Percentiles rank a stretch among this genome's conserved stretches.
phyloP scores from a whole-genome alignment of 140 eudicot species.

The Artemisia princeps region DNA sequence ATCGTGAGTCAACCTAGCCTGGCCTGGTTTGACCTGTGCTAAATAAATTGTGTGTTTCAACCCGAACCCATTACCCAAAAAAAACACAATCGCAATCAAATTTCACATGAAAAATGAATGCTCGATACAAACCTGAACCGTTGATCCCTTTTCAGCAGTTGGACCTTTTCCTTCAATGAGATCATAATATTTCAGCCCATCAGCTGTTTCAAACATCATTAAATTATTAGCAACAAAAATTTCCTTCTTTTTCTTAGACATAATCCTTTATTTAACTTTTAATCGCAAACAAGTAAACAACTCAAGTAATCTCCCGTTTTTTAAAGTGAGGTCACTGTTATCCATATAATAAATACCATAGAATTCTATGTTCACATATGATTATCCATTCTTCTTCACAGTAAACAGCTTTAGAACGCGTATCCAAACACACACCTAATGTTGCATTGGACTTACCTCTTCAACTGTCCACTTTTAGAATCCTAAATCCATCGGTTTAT shows the following conservation, averaged over 20 bases:
- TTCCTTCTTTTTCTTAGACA: not conserved
- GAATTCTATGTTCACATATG: too few species aligned
- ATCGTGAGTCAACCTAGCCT: not conserved
- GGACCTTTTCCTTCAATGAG: slow-evolving; percentile 77
- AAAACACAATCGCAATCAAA: not conserved
- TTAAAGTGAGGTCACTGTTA: too few species aligned
- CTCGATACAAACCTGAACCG: slow-evolving; percentile 49
- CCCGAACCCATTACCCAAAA: not conserved
- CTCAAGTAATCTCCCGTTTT: too few species aligned
- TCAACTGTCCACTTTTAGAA: too few species aligned
- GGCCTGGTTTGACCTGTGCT: not conserved
- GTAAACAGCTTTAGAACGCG: too few species aligned
- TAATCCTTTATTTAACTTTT: not conserved
- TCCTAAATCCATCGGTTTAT: too few species aligned
- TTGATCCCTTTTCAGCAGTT: slow-evolving; percentile 77
- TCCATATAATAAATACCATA: too few species aligned
- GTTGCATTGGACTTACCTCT: too few species aligned
- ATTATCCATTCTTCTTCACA: too few species aligned
- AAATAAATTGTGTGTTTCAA: not conserved
- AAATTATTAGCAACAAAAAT: slow-evolving; percentile 7
- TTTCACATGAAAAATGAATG: not conserved
- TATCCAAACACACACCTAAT: too few species aligned
- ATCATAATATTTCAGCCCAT: slow-evolving; percentile 89
- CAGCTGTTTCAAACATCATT: slow-evolving; percentile 49
- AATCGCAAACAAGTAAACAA: too few species aligned